Conservation (phyloP, 345 rosid genomes). For the Lepidium aucheri region DNA sequence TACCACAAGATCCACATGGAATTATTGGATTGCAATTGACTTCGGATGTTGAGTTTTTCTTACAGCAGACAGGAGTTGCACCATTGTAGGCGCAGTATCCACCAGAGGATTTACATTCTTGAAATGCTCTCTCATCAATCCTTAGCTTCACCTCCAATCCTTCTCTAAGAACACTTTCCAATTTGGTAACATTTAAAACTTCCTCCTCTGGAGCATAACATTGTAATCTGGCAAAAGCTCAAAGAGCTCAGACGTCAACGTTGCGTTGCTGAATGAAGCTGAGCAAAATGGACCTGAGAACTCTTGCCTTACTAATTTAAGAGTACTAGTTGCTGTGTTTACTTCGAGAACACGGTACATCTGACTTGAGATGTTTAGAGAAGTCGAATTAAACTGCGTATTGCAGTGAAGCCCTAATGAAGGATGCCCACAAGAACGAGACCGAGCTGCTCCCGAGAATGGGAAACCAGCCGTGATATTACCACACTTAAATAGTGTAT, state of each 20-base stretch:
- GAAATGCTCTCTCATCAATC: neutral
- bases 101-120: neutral
- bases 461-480: conserved; percentile 21
- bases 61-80: neutral
- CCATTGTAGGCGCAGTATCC: conserved; percentile 11
- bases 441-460: conserved; percentile 27
- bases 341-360: no score
- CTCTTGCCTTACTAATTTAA: no score
- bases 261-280: no score
- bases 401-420: conserved; percentile 24
- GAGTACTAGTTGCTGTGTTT: no score
- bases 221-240: no score
- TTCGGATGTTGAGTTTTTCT: neutral
- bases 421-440: neutral
- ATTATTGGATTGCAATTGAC: neutral
- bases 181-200: no score
- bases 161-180: no score
- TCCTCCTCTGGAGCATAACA: no score
- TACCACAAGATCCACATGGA: neutral
- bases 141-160: conserved; percentile 32
- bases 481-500: conserved; percentile 20
- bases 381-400: neutral
- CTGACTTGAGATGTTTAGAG: neutral
- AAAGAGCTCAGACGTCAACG: no score
- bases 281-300: no score